Evolutionary conservation across 495 filamentous ascomycete genomes (phyloP).

Genomic region (Trichocladium uniseriatum): DNA sequence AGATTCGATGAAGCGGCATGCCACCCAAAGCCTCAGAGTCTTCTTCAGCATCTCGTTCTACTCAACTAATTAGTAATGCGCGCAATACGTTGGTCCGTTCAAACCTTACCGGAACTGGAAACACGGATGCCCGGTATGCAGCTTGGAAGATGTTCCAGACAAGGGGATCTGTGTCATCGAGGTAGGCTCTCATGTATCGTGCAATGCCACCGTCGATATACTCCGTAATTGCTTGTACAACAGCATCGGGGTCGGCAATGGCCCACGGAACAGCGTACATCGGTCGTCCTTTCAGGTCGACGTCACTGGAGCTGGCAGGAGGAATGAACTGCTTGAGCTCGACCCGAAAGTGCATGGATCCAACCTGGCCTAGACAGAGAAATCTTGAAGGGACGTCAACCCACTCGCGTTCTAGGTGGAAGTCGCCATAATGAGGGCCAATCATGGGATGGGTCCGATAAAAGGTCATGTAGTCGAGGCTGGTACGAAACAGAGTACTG

Average conservation of each 20-base stretch:
- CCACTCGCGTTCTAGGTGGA: conserved; percentile 28
- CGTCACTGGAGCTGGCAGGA: conserved; percentile 10
- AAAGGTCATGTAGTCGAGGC: conserved; percentile 27
- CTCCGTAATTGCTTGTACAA: conserved; percentile 20
- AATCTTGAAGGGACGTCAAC: conserved; percentile 12
- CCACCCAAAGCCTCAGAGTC: conserved; percentile 30
- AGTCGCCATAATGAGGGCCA: conserved; percentile 31
- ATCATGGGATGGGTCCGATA: conserved; percentile 27
- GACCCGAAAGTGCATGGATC: conserved; percentile 17
- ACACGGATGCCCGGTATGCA: conserved; percentile 25
- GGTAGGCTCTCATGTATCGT: conserved; percentile 23
- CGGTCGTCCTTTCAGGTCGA: conserved; percentile 26
- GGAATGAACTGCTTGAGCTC: conserved; percentile 29
- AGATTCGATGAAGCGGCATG: conserved; percentile 31
- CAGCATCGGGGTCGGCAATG: conserved; percentile 26
- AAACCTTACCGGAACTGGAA: conserved; percentile 24
- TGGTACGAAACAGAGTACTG: conserved; percentile 29
- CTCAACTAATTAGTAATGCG: neutral
- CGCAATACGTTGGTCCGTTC: neutral
- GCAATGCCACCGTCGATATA: conserved; percentile 24
- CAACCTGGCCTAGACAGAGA: conserved; percentile 25
- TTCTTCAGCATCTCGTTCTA: conserved; percentile 31
- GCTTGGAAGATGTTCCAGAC: conserved; percentile 31
- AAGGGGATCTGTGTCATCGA: conserved; percentile 27
- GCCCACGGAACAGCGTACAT: conserved; percentile 35